These are phyloP conservation scores for Stentor coeruleus DNA, from an alignment of 73 alveolate genomes.

Conservation along the genomic window DNA sequence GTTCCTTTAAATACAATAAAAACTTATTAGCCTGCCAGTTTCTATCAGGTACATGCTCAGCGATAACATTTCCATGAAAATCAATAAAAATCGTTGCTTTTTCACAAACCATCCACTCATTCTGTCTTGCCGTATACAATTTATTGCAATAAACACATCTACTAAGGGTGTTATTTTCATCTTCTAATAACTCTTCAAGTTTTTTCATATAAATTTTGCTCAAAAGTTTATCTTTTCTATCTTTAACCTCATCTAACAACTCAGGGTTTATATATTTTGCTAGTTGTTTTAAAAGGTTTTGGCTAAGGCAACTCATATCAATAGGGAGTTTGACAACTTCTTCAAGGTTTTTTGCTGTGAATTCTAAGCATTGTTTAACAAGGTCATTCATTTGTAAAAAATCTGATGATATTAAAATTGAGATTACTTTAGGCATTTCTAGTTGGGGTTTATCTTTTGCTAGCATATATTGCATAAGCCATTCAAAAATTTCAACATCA, in stretches of 20 bases:
- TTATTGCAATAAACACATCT: constrained; percentile 17
- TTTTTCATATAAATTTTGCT: constrained; percentile 26
- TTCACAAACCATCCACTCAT: constrained; percentile 57
- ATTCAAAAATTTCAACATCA: constrained; percentile 61
- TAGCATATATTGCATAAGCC: constrained; percentile 55
- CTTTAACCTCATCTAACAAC: not conserved
- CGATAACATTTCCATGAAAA: constrained; percentile 63
- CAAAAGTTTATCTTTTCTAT: constrained; percentile 22
- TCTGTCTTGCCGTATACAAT: constrained; percentile 36
- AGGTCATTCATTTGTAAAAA: constrained; percentile 48
- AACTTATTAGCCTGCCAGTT: constrained; percentile 38
- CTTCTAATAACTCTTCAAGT: constrained; percentile 26
- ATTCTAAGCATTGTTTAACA: constrained; percentile 53
- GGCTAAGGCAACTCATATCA: constrained; percentile 60
- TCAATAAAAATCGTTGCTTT: constrained; percentile 60
- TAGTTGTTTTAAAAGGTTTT: constrained; percentile 17
- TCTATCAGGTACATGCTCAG: constrained; percentile 67
- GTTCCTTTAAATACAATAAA: constrained; percentile 24
- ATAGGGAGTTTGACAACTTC: constrained; percentile 60
- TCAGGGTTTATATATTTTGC: constrained; percentile 29
- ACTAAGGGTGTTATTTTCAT: constrained; percentile 12
- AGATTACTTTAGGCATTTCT: constrained; percentile 42
- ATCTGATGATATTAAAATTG: constrained; percentile 59
- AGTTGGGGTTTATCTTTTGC: not conserved
- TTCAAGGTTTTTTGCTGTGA: constrained; percentile 36